Evolutionary conservation across 169 alveolate species (phyloP), one percentile per base, ranked within the genome.

Genomic region (Eimeria falciformis): DNA sequence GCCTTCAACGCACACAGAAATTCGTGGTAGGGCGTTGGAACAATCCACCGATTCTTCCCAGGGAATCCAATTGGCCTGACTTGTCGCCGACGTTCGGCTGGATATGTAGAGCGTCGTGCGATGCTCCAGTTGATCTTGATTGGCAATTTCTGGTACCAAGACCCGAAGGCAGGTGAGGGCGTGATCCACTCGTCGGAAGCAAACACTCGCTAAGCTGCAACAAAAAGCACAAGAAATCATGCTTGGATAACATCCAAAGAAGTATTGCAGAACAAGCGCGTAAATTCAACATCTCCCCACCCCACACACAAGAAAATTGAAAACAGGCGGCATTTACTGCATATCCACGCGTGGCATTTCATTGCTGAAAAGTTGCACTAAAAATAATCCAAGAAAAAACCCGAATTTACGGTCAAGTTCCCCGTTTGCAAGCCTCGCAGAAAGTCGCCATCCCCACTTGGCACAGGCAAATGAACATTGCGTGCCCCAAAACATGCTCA

Each of bases 181-280:
- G 2, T 78, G 73, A 14, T 78, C 37, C 55, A 12, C 5, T 4
- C 55, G 29, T 11, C 88, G 71, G 29, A 78, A 78, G 71, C 88
- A 78, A 11, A 78, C 88, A 50, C 55, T 53, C 40, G 71, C 53
- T 11, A 78, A 25, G 71, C 88, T 78, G 88, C 88, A 50, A 25
- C 21, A 33, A 29, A 33, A 14, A 11, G 23, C 12, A 21, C 43
- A 75, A 7, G 66, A 21, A 23, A 75, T 43, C 23, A 56, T 43
- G 45, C 18, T 45, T 12, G 25, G 0, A 68, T 25, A 9, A 29
- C 21, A 14, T 68, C 7, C 17, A 68, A n/a, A 3, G 53, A 12
- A 68, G 43, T 47, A 5, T 1, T 17, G 5, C 81, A 18, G 55
- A 23, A 23, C 1, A 27, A 53, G 21, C 55, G 55, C 33, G 81